phyloP scores from a whole-genome alignment of 805 yeast genomes.

The Saturnispora dispora region DNA sequence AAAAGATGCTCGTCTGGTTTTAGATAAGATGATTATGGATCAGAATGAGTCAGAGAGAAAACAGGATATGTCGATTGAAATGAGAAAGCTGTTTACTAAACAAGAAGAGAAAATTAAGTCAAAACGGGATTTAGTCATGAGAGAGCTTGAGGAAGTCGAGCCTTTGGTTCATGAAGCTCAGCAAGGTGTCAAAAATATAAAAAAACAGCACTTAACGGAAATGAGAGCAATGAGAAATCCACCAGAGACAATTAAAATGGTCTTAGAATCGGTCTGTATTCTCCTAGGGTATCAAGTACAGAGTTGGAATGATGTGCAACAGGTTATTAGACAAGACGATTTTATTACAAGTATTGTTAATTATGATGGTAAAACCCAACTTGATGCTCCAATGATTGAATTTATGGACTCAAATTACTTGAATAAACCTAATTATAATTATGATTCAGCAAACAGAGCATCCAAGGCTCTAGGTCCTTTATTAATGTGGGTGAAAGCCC shows the following conservation, averaged over 20 bases:
- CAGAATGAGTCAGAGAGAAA: slow-evolving; percentile 91
- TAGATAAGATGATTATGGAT: slow-evolving; percentile 67
- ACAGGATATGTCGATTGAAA: slow-evolving; percentile 72
- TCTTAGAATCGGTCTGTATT: slow-evolving; percentile 81
- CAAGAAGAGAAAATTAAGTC: slow-evolving; percentile 55
- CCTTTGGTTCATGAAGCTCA: slow-evolving; percentile 83
- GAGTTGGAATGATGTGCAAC: slow-evolving; percentile 78
- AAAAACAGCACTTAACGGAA: slow-evolving; percentile 87
- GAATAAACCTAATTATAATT: slow-evolving; percentile 54
- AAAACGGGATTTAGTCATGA: slow-evolving; percentile 46
- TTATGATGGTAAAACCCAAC: slow-evolving; percentile 53
- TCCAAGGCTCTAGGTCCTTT: slow-evolving; percentile 94
- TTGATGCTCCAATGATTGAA: slow-evolving; percentile 43
- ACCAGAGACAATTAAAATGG: slow-evolving; percentile 75
- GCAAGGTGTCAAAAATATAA: slow-evolving; percentile 82
- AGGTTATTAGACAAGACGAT: slow-evolving; percentile 74
- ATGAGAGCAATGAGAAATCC: slow-evolving; percentile 84
- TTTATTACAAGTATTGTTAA: slow-evolving; percentile 76
- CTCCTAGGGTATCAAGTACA: slow-evolving; percentile 62
- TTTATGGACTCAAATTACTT: slow-evolving; percentile 55
- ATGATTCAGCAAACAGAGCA: slow-evolving; percentile 73
- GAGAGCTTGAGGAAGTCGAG: slow-evolving; percentile 66
- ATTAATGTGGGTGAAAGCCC: slow-evolving; percentile 83
- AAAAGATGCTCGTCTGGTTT: slow-evolving; percentile 57
- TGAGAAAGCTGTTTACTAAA: slow-evolving; percentile 56